Conservation (phyloP, 352 stramenopile genomes). For the Phytopythium mirpurense region DNA sequence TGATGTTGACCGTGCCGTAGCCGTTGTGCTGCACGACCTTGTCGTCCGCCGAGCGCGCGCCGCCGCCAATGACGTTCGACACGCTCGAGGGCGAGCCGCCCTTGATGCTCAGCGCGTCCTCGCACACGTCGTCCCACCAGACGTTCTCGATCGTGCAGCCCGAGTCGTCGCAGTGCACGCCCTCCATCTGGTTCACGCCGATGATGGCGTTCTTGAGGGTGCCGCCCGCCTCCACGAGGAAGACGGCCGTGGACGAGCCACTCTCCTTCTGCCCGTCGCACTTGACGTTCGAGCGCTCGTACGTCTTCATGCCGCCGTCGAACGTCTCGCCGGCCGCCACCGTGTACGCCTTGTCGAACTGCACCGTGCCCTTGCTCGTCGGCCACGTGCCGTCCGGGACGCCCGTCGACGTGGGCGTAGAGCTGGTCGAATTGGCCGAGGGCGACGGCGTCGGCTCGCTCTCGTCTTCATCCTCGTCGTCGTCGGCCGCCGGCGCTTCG, state of each 20-base stretch:
- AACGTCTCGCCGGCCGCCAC: constrained; percentile 35
- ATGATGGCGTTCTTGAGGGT: constrained; percentile 37
- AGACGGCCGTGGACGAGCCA: constrained; percentile 20
- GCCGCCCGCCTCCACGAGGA: constrained; percentile 20
- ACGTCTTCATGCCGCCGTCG: constrained; percentile 53
- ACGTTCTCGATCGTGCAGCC: constrained; percentile 29
- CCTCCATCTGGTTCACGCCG: constrained; percentile 20
- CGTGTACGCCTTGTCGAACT: constrained; percentile 22
- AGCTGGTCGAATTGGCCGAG: constrained; percentile 4
- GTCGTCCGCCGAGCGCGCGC: constrained; percentile 24
- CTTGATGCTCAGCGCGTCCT: constrained; percentile 34
- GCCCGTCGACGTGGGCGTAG: neutral
- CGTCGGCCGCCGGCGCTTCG: neutral
- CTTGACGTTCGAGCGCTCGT: constrained; percentile 32
- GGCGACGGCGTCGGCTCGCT: neutral
- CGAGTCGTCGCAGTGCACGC: constrained; percentile 19
- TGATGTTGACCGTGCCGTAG: constrained; percentile 32
- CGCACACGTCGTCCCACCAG: constrained; percentile 28
- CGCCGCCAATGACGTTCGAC: constrained; percentile 22
- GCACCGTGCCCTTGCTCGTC: constrained; percentile 16
- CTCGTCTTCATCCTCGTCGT: neutral
- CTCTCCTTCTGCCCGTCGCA: constrained; percentile 24
- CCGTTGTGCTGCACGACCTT: constrained; percentile 42
- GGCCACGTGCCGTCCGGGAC: constrained; percentile 28
- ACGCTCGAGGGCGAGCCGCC: constrained; percentile 28